Percentiles rank a stretch among this genome's conserved stretches.
Evolutionary conservation across 176 grass and related monocot genomes (phyloP).

Genomic region (Carex kokanica): DNA sequence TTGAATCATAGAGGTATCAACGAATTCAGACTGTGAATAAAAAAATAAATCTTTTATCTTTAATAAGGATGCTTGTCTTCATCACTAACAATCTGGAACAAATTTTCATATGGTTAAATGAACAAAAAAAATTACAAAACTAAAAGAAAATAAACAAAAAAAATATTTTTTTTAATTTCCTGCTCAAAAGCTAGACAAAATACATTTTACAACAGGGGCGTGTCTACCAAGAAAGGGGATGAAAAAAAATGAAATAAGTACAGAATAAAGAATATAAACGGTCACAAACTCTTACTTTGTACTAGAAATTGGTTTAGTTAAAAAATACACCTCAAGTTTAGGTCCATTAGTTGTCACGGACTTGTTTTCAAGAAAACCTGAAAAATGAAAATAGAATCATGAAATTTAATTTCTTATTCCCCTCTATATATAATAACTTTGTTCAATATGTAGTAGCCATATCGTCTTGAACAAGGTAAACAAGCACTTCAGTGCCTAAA

Average conservation of each 20-base stretch:
- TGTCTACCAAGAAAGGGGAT: slow-evolving; percentile 41
- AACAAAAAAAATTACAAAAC: slow-evolving; percentile 31
- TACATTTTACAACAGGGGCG: slow-evolving; percentile 42
- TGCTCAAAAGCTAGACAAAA: slow-evolving; percentile 21
- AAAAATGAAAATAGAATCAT: neutral
- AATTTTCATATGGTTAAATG: slow-evolving; percentile 36
- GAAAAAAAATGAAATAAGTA: slow-evolving; percentile 37
- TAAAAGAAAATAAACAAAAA: slow-evolving; percentile 29
- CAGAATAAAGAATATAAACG: slow-evolving; percentile 46
- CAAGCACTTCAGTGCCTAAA: slow-evolving; percentile 8
- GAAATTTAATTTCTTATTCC: neutral
- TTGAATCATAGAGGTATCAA: slow-evolving; percentile 7
- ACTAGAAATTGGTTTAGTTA: slow-evolving; percentile 50
- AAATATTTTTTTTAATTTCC: neutral
- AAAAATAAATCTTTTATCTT: slow-evolving; percentile 27
- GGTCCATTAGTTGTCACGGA: slow-evolving; percentile 52
- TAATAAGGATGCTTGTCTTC: slow-evolving; percentile 30
- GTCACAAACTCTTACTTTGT: slow-evolving; percentile 46
- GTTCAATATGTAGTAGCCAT: neutral
- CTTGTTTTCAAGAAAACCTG: slow-evolving; percentile 51
- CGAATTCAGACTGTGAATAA: neutral
- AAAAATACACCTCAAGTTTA: slow-evolving; percentile 46
- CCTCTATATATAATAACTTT: neutral
- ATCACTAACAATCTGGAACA: slow-evolving; percentile 25
- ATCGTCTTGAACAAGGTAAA: slow-evolving; percentile 32